Percentiles rank a stretch among this genome's conserved stretches.
Evolutionary conservation across 331 rosid species (phyloP).

Genomic region (Dryas integrifolia): DNA sequence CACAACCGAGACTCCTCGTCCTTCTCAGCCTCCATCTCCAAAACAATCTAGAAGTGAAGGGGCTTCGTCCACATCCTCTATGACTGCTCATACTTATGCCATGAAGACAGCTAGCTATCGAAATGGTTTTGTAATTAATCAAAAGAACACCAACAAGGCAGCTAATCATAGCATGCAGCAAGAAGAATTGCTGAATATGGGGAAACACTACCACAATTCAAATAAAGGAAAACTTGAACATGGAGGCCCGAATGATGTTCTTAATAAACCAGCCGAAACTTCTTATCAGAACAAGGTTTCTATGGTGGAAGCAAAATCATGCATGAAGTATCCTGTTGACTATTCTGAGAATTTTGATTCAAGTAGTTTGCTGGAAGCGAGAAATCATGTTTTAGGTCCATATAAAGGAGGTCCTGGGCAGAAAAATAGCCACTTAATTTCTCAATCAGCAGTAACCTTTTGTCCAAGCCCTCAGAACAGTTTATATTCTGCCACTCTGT

Average conservation of each 20-base stretch:
- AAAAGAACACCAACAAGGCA: slow-evolving; percentile 37
- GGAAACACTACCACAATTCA: slow-evolving; percentile 29
- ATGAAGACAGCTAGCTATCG: slow-evolving; percentile 36
- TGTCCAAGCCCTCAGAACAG: slow-evolving; percentile 81
- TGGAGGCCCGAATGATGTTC: slow-evolving; percentile 25
- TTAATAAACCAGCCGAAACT: slow-evolving; percentile 36
- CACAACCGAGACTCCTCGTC: slow-evolving; percentile 39
- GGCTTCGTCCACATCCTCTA: slow-evolving; percentile 43
- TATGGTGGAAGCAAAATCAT: slow-evolving; percentile 37
- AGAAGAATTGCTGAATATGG: slow-evolving; percentile 31
- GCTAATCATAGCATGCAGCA: slow-evolving; percentile 16
- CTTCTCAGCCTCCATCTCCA: slow-evolving; percentile 48
- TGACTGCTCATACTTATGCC: slow-evolving; percentile 34
- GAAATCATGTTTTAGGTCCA: slow-evolving; percentile 27
- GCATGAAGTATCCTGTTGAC: slow-evolving; percentile 31
- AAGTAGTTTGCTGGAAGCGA: slow-evolving; percentile 43
- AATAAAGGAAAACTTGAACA: slow-evolving; percentile 37
- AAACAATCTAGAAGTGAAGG: slow-evolving; percentile 44
- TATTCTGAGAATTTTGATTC: slow-evolving; percentile 42
- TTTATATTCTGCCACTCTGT: slow-evolving; percentile 60
- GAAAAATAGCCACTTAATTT: slow-evolving; percentile 31
- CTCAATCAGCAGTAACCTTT: slow-evolving; percentile 40
- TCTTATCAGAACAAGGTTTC: slow-evolving; percentile 41
- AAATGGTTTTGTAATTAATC: slow-evolving; percentile 44
- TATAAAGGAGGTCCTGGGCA: slow-evolving; percentile 39